Evolutionary conservation across 129 eudicot species (phyloP).

Genomic region (Flaveria linearis): DNA sequence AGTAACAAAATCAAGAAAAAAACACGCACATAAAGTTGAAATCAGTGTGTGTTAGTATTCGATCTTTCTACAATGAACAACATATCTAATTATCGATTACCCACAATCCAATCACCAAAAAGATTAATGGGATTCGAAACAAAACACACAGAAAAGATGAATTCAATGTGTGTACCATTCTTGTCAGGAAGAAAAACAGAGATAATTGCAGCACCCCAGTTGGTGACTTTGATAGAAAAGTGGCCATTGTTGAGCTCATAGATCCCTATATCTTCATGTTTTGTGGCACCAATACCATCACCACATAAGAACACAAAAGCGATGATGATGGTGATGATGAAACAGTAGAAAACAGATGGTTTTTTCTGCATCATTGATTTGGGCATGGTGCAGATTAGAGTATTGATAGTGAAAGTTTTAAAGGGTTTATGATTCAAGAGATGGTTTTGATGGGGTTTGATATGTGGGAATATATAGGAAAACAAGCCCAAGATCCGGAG

Average conservation of each 20-base stretch:
- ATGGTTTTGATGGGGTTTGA: slow-evolving; percentile 4
- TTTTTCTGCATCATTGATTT: slow-evolving; percentile 29
- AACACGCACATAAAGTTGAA: slow-evolving; percentile 9
- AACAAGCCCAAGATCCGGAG: slow-evolving; percentile 17
- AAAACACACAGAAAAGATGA: background rate
- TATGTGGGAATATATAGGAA: slow-evolving; percentile 28
- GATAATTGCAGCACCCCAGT: slow-evolving; percentile 71
- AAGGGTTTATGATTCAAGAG: slow-evolving; percentile 4
- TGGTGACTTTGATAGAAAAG: slow-evolving; percentile 56
- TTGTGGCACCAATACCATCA: slow-evolving; percentile 28
- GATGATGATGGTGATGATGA: slow-evolving; percentile 27
- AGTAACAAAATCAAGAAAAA: background rate
- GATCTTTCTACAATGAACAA: background rate
- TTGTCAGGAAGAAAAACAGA: slow-evolving; percentile 76
- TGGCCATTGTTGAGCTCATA: slow-evolving; percentile 67
- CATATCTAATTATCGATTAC: background rate
- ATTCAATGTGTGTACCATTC: slow-evolving; percentile 47
- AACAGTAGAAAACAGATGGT: slow-evolving; percentile 31
- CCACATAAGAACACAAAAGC: slow-evolving; percentile 24
- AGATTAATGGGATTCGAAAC: background rate
- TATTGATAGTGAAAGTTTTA: slow-evolving; percentile 1
- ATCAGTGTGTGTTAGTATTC: background rate
- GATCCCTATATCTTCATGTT: slow-evolving; percentile 35
- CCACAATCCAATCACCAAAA: background rate
- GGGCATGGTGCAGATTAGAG: background rate